Base-by-base conservation (phyloP, 306 rosid genomes). In the Trifolium fragiferum region DNA sequence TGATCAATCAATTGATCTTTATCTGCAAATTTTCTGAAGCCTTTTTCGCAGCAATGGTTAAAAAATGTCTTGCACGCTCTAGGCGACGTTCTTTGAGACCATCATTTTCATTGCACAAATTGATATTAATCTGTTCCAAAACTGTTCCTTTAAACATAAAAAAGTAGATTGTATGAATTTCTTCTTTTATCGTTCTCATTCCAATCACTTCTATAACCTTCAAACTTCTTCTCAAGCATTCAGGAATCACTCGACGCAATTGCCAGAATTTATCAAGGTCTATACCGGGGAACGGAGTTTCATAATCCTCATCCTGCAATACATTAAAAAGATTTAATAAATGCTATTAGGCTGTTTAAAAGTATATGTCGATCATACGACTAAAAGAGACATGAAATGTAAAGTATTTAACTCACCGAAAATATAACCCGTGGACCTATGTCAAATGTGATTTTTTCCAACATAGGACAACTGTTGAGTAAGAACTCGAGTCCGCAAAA, bases 391-490 rank as follows among this genome's bases (percentile, higher is more conserved):
- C 3, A 41, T 11, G 12, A 9, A 2, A 9, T 49, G 16, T 30
- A 16, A 30, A 10, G 12, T 69, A 70, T 18, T 46, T 41, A 37
- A 84, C 85, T 79, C 7, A 84, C 89, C 0, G 11, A 4, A 66
- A 76, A 40, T 18, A 80, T 25, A 35, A 11, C 37, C 20, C 30
- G 60, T 23, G 8, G 57, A 33, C 54, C 66, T 8, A 85, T 35
- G 3, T 77, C 40, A 7, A 90, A 2, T 4, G 89, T 88, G 13
- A 88, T 82, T 35, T 63, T 85, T 59, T 78, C 75, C 65, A 88
- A 25, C 7, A 0, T 3, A 33, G 85, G 77, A 37, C 84, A 86
- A 65, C 87, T 86, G 19, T 54, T 37, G 15, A 90, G 76, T 58
- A 90, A 72, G 59, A 80, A 90, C 8, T 47, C 53, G 72, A 85